Percentiles rank a stretch among this genome's conserved stretches.
phyloP scores from a whole-genome alignment of 306 rosid species.

The Casuarina cunninghamiana region DNA sequence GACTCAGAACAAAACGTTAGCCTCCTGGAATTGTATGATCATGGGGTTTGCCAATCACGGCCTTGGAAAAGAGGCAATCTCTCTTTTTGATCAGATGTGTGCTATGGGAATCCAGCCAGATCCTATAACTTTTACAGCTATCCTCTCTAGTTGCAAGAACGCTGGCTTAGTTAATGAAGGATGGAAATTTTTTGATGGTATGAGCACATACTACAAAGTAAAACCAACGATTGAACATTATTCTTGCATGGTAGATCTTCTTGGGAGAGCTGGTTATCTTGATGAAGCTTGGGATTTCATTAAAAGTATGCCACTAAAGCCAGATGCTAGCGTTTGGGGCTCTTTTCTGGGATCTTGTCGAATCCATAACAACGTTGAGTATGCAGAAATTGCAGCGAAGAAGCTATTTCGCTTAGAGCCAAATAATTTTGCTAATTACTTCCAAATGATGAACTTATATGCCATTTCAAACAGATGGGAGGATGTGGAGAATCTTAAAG shows the following conservation, averaged over 20 bases:
- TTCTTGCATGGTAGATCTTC: conserved; percentile 79
- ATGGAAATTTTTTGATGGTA: conserved; percentile 67
- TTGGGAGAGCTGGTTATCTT: conserved; percentile 68
- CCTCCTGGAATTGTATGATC: conserved; percentile 84
- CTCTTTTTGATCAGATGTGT: conserved; percentile 48
- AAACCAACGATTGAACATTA: conserved; percentile 66
- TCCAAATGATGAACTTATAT: conserved; percentile 66
- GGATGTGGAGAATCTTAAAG: conserved; percentile 50
- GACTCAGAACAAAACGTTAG: conserved; percentile 52
- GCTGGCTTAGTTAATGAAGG: conserved; percentile 63
- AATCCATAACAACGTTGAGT: conserved; percentile 44
- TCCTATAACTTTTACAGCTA: conserved; percentile 62
- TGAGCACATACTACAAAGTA: conserved; percentile 51
- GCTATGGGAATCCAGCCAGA: conserved; percentile 47
- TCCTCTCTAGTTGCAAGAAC: conserved; percentile 74
- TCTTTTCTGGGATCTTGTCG: conserved; percentile 59
- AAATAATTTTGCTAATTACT: conserved; percentile 54
- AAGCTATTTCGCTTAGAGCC: conserved; percentile 66
- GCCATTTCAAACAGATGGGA: conserved; percentile 56
- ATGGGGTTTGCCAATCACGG: conserved; percentile 66
- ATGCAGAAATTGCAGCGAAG: conserved; percentile 60
- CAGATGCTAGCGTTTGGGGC: conserved; percentile 70
- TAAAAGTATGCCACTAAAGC: conserved; percentile 49
- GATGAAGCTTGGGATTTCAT: conserved; percentile 75
- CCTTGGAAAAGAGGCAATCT: conserved; percentile 50